phyloP scores from a whole-genome alignment of 805 yeast species.

The Wickerhamiella qilinensis region DNA sequence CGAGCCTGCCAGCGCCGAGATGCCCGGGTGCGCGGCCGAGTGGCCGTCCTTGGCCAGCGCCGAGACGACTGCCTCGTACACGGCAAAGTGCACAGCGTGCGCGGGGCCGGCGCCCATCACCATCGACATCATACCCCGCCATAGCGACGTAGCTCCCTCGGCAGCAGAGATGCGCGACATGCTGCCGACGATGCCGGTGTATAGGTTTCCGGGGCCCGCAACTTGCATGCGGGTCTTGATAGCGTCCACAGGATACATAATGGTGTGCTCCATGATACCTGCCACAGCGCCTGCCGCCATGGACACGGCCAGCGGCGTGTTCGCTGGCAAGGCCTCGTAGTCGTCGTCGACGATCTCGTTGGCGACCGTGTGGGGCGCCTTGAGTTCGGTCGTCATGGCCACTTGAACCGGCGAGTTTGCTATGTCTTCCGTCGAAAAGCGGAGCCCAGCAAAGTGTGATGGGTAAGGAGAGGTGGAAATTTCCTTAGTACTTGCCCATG shows the following conservation, averaged over 20 bases:
- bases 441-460: too few species aligned
- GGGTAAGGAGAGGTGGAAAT: too few species aligned
- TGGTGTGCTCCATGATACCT: constrained; percentile 97
- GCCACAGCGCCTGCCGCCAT: constrained; percentile 92
- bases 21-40: constrained; percentile 51
- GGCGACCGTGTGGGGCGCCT: too few species aligned
- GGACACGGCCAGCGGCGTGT: constrained; percentile 69
- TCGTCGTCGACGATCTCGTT: constrained; percentile 26
- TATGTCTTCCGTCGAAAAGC: too few species aligned
- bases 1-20: constrained; percentile 78
- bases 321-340: constrained; percentile 81
- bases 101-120: constrained; percentile 98
- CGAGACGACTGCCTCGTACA: constrained; percentile 69
- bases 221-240: constrained; percentile 91
- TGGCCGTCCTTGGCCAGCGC: constrained; percentile 28
- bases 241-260: constrained; percentile 95
- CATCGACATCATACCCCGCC: constrained; percentile 90
- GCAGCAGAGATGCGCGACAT: constrained; percentile 62
- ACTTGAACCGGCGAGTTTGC: too few species aligned
- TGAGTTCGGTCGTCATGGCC: too few species aligned
- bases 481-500: too few species aligned
- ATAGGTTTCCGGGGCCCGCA: constrained; percentile 17
- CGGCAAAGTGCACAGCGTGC: constrained; percentile 91
- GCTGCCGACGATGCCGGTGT: constrained; percentile 39
- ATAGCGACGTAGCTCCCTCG: constrained; percentile 77